These are phyloP conservation scores for Colletotrichum lini DNA, from an alignment of 2,329 filamentous ascomycete species.

Conservation along the genomic window DNA sequence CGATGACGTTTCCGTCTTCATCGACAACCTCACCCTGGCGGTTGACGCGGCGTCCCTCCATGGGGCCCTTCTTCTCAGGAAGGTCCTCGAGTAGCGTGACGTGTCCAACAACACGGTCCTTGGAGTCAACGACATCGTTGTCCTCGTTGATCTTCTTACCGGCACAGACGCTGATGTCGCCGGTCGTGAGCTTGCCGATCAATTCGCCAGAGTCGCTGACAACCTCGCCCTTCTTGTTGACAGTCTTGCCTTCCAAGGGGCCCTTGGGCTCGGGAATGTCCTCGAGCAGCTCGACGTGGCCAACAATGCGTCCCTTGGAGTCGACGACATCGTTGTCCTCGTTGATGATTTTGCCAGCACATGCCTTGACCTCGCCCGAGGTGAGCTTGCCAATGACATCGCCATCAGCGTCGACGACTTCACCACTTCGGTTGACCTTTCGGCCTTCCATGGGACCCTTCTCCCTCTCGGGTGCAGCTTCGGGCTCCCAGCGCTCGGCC, in stretches of 20 bases:
- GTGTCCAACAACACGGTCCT: slow-evolving; percentile 77
- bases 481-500: slow-evolving; percentile 70
- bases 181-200: slow-evolving; percentile 77
- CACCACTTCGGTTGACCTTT: slow-evolving; percentile 72
- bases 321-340: slow-evolving; percentile 81
- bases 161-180: slow-evolving; percentile 73
- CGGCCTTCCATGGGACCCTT: slow-evolving; percentile 68
- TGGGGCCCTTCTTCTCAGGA: slow-evolving; percentile 65
- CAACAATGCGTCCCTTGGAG: slow-evolving; percentile 75
- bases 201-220: slow-evolving; percentile 71
- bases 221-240: slow-evolving; percentile 74
- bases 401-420: slow-evolving; percentile 72
- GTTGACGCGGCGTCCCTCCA: slow-evolving; percentile 70
- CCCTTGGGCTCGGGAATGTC: slow-evolving; percentile 67
- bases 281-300: slow-evolving; percentile 77
- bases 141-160: slow-evolving; percentile 81
- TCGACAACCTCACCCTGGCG: slow-evolving; percentile 72
- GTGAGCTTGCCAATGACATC: slow-evolving; percentile 77
- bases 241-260: slow-evolving; percentile 66
- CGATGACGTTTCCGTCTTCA: slow-evolving; percentile 72
- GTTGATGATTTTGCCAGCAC: slow-evolving; percentile 78
- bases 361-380: slow-evolving; percentile 74
- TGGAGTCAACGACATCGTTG: slow-evolving; percentile 79
- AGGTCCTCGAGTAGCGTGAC: slow-evolving; percentile 76
- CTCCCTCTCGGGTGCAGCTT: slow-evolving; percentile 63